Conservation (phyloP, 805 yeast genomes). For the Debaryomyces tyrocola region DNA sequence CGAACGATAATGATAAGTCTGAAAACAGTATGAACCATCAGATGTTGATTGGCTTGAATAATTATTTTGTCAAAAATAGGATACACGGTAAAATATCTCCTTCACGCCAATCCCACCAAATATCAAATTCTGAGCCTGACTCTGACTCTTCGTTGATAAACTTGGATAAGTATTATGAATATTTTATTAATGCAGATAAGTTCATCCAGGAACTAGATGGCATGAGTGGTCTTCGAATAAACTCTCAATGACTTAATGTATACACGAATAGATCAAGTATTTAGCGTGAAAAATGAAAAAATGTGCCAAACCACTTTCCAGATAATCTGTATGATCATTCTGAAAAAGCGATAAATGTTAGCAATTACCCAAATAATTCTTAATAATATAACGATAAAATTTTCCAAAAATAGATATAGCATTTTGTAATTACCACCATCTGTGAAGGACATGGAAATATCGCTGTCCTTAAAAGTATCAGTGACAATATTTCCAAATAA, state of each 20-base stretch:
- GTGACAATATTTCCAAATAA: conserved; percentile 26
- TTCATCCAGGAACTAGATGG: conserved; percentile 18
- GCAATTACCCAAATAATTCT: conserved; percentile 60
- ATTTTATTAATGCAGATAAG: conserved; percentile 22
- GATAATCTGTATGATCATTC: conserved; percentile 17
- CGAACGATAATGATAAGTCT: not conserved
- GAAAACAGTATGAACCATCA: not conserved
- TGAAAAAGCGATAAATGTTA: conserved; percentile 41
- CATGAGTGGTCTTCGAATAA: conserved; percentile 10
- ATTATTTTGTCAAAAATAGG: conserved; percentile 15
- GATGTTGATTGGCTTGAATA: conserved; percentile 9
- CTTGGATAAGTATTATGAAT: conserved; percentile 11
- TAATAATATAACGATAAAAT: conserved; percentile 49
- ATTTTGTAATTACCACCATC: conserved; percentile 36
- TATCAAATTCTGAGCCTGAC: not conserved
- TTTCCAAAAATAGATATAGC: conserved; percentile 50
- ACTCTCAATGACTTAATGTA: not conserved
- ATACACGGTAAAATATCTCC: not conserved
- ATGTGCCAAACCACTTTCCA: conserved; percentile 16
- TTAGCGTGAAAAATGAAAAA: not conserved
- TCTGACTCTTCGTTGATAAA: not conserved
- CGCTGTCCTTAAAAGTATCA: conserved; percentile 8
- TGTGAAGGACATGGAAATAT: conserved; percentile 19
- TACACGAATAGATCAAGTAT: not conserved
- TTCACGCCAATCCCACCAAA: not conserved